phyloP scores from a whole-genome alignment of 371 early-diverging fungal species.

The Actinomortierella ambigua region DNA sequence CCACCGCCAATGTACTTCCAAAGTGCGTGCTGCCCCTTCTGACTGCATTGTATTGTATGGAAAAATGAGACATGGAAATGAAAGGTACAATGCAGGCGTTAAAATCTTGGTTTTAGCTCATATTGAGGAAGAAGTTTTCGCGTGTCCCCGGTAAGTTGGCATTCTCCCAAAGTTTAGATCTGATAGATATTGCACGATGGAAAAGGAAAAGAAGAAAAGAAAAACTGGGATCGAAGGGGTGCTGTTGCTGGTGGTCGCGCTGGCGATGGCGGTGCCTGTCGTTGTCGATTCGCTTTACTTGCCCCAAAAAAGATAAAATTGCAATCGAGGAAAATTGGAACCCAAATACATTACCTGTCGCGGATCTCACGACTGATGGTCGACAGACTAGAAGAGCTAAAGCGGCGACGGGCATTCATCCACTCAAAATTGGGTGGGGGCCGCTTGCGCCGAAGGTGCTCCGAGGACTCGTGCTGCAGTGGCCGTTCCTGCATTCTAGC shows the following conservation, averaged over 20 bases:
- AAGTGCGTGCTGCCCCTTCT: constrained; percentile 45
- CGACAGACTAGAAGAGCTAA: constrained; percentile 33
- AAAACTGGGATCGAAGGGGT: neutral
- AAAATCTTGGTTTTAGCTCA: constrained; percentile 9
- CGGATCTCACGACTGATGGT: constrained; percentile 42
- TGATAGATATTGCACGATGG: neutral
- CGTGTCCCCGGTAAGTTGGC: no score
- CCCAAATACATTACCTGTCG: constrained; percentile 27
- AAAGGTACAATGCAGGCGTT: neutral
- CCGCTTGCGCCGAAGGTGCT: constrained; percentile 7
- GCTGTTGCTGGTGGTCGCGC: neutral
- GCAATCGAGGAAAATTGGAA: neutral
- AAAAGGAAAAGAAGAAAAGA: neutral
- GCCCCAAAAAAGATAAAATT: neutral
- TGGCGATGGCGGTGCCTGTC: no score
- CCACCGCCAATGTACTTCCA: constrained; percentile 48
- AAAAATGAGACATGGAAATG: neutral
- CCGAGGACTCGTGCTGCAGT: neutral
- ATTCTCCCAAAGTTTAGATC: no score
- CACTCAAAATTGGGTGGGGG: constrained; percentile 38
- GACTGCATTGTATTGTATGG: constrained; percentile 14
- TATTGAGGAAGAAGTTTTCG: no score
- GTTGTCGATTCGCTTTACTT: neutral
- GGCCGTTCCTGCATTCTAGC: neutral
- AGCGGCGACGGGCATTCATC: constrained; percentile 36